phyloP scores from a whole-genome alignment of 208 protist species.

The Crithidia brevicula region DNA sequence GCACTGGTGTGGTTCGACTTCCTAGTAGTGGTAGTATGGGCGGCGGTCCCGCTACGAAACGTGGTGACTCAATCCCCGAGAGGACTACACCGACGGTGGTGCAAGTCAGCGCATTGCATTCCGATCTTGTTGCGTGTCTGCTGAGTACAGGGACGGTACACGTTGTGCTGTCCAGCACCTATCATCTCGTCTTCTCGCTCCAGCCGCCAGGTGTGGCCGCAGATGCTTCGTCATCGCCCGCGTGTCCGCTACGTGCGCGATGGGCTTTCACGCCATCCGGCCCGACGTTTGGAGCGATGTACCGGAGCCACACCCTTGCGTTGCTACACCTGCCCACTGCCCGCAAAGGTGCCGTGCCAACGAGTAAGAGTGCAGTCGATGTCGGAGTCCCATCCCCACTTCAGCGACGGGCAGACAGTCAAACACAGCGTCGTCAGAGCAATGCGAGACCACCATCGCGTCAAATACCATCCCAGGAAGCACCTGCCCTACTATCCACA shows the following conservation, averaged over 20 bases:
- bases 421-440: too few species aligned
- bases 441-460: too few species aligned
- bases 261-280: constrained; percentile 33
- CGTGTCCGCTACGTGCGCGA: not conserved
- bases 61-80: not conserved
- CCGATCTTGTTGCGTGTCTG: constrained; percentile 28
- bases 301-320: constrained; percentile 6
- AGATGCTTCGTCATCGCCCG: not conserved
- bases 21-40: not conserved
- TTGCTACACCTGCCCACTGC: constrained; percentile 32
- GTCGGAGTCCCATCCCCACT: not conserved
- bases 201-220: not conserved
- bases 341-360: not conserved
- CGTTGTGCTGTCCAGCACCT: constrained; percentile 31
- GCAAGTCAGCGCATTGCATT: constrained; percentile 22
- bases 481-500: not conserved
- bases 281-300: constrained; percentile 29
- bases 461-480: not conserved
- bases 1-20: constrained; percentile 36
- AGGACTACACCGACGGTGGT: not conserved
- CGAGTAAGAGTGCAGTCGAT: not conserved
- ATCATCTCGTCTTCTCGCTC: constrained; percentile 32
- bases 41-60: not conserved
- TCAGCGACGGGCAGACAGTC: not conserved
- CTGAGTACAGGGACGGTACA: constrained; percentile 32